Evolutionary conservation across 108 stramenopile species (phyloP).

Genomic region (Phaeodactylum tricornutum): DNA sequence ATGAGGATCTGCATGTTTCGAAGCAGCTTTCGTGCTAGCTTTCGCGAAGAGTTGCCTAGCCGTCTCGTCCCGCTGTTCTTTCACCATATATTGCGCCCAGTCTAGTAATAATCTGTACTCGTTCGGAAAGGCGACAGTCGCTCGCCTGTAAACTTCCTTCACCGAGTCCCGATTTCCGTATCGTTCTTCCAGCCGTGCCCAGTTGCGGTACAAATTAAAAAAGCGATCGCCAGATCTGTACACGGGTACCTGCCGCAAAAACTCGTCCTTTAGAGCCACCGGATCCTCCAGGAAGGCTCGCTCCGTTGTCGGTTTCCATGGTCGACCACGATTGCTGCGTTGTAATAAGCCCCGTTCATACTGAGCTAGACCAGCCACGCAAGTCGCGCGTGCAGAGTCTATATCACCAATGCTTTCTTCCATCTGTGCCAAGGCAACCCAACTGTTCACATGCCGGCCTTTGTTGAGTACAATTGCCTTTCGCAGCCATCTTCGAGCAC

Average conservation of each 20-base stretch:
- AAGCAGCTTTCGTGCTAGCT: conserved; percentile 31
- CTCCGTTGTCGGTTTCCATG: neutral
- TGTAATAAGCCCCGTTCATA: conserved; percentile 25
- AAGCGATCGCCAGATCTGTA: conserved; percentile 71
- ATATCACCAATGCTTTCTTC: conserved; percentile 64
- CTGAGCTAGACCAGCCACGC: conserved; percentile 23
- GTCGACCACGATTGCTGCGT: neutral
- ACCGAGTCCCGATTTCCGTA: conserved; percentile 43
- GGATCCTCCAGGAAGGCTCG: conserved; percentile 2
- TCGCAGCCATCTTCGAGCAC: conserved; percentile 35
- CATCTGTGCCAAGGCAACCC: conserved; percentile 59
- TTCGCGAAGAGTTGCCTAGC: conserved; percentile 34
- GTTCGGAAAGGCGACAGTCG: conserved; percentile 38
- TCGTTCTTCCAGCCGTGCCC: conserved; percentile 64
- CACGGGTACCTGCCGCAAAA: conserved; percentile 14
- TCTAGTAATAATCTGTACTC: conserved; percentile 29
- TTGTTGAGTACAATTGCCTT: conserved; percentile 35
- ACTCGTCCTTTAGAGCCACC: neutral
- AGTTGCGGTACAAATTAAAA: conserved; percentile 58
- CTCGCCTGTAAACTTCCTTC: conserved; percentile 48
- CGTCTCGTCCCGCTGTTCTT: conserved; percentile 15
- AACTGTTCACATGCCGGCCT: conserved; percentile 59
- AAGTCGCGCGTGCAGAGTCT: conserved; percentile 45
- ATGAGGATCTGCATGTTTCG: conserved; percentile 43
- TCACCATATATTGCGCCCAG: conserved; percentile 53